Percentiles rank a stretch among this genome's conserved stretches.
These are phyloP conservation scores for Letharia columbiana DNA, from an alignment of 495 filamentous ascomycete genomes.

Conservation along the genomic window DNA sequence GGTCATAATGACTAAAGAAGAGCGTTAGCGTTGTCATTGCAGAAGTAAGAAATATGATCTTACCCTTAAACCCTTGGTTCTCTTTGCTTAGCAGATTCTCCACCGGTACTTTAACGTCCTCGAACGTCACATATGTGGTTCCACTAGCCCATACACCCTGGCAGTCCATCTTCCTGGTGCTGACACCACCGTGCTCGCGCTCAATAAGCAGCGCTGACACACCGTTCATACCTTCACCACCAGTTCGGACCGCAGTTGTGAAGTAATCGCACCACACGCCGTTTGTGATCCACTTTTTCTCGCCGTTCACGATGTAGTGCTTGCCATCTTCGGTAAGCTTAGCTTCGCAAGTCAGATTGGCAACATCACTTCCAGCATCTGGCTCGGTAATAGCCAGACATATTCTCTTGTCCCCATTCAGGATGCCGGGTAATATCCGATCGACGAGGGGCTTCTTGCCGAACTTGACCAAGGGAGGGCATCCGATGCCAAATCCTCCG, in stretches of 20 bases:
- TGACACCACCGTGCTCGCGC: conserved; percentile 70
- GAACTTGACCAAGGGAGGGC: conserved; percentile 84
- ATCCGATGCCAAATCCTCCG: conserved; percentile 89
- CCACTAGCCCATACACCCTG: conserved; percentile 93
- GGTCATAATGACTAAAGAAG: conserved; percentile 69
- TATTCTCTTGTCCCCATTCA: conserved; percentile 90
- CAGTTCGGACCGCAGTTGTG: conserved; percentile 90
- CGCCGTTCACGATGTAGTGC: conserved; percentile 98
- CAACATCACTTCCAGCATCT: conserved; percentile 79
- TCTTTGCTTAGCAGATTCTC: conserved; percentile 97
- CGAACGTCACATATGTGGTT: conserved; percentile 94
- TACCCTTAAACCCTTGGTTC: conserved; percentile 93
- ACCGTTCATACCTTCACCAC: conserved; percentile 78
- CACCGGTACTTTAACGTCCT: conserved; percentile 96
- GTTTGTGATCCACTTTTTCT: conserved; percentile 99
- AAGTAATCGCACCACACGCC: conserved; percentile 96
- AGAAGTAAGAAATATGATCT: not conserved
- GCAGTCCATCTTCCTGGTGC: conserved; percentile 93
- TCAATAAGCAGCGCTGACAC: conserved; percentile 84
- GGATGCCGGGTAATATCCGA: conserved; percentile 69
- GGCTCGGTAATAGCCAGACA: conserved; percentile 82
- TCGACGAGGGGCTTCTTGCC: conserved; percentile 86
- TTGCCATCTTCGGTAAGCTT: conserved; percentile 90
- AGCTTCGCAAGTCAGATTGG: conserved; percentile 89
- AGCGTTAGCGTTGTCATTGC: conserved; percentile 20